A percentile compares a stretch with the other conserved stretches of the same genome.
These are phyloP conservation scores for Calvatia gigantea DNA, from an alignment of 768 basidiomycete genomes.

Conservation along the genomic window DNA sequence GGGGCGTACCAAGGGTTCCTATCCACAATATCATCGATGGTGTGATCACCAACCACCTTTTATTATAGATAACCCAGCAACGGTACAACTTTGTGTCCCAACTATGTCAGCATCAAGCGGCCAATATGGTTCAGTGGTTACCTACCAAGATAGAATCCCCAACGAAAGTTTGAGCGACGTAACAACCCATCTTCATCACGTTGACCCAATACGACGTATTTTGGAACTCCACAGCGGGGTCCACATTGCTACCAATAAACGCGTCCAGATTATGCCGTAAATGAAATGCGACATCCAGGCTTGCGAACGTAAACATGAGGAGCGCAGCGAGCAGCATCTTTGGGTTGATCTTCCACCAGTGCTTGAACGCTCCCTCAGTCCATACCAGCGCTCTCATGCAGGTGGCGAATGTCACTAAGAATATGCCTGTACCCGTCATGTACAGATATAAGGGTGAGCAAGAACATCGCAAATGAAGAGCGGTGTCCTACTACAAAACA, in stretches of 20 bases:
- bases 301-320: constrained; percentile 36
- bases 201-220: constrained; percentile 36
- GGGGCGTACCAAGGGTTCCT: constrained; percentile 28
- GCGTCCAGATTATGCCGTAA: constrained; percentile 39
- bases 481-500: neutral
- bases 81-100: constrained; percentile 28
- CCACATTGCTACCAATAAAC: constrained; percentile 32
- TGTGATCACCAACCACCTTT: constrained; percentile 26
- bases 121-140: neutral
- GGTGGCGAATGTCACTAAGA: constrained; percentile 31
- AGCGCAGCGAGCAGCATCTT: constrained; percentile 34
- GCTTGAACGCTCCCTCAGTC: constrained; percentile 25
- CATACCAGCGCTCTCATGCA: constrained; percentile 33
- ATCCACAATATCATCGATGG: constrained; percentile 31
- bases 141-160: constrained; percentile 41
- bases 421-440: constrained; percentile 25
- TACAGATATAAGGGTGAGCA: neutral
- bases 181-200: constrained; percentile 38
- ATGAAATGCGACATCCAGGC: constrained; percentile 38
- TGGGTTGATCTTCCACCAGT: constrained; percentile 22
- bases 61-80: constrained; percentile 34
- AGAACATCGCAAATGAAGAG: neutral
- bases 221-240: constrained; percentile 29
- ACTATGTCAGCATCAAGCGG: neutral
- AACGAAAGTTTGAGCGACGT: constrained; percentile 38